phyloP scores from a whole-genome alignment of 2,329 filamentous ascomycete genomes.

The Ophiostoma novo-ulmi region DNA sequence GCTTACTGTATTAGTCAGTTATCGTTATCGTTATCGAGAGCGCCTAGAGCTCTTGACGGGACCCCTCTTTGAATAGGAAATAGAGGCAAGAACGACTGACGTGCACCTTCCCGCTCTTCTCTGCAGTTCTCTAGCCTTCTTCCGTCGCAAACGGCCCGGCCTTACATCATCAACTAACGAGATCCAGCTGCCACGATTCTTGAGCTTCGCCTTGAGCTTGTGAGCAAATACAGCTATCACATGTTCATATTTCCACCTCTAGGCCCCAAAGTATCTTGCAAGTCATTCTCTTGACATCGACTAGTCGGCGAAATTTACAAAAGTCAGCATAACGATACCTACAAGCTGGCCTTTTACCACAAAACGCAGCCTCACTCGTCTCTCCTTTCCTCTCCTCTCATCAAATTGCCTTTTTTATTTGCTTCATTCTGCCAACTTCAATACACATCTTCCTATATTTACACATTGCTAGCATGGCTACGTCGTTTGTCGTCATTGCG shows the following conservation, averaged over 20 bases:
- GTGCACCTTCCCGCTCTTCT: slow-evolving; percentile 18
- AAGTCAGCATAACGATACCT: neutral
- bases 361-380: neutral
- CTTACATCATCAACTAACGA: neutral
- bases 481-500: slow-evolving; percentile 83
- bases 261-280: neutral
- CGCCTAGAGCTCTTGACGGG: slow-evolving; percentile 13
- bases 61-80: slow-evolving; percentile 15
- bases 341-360: neutral
- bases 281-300: neutral
- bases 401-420: too few relatives aligned
- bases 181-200: neutral
- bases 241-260: neutral
- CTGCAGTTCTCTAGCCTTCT: slow-evolving; percentile 23
- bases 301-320: neutral
- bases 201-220: neutral
- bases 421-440: neutral
- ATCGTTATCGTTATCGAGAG: neutral
- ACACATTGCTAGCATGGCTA: slow-evolving; percentile 56
- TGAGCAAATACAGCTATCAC: neutral
- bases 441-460: slow-evolving; percentile 26
- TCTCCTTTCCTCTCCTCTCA: neutral
- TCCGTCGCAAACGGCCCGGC: neutral
- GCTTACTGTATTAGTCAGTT: slow-evolving; percentile 14
- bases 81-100: slow-evolving; percentile 14